These are phyloP conservation scores for Aspergillus puulaauensis DNA, from an alignment of 2,329 filamentous ascomycete genomes.

Conservation along the genomic window DNA sequence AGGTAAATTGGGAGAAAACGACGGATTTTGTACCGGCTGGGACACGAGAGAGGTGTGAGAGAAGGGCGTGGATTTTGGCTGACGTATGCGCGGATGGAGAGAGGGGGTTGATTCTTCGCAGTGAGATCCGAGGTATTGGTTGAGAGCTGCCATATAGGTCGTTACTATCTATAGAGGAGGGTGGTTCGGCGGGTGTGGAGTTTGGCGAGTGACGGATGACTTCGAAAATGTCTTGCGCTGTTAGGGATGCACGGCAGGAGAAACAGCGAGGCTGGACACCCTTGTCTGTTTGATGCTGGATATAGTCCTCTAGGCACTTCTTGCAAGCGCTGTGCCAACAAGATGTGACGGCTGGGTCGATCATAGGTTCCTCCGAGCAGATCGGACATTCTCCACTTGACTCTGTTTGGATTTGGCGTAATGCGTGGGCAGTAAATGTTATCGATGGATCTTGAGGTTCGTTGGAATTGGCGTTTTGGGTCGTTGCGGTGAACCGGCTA, in stretches of 20 bases:
- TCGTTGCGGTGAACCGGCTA: constrained; percentile 73
- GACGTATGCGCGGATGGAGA: constrained; percentile 63
- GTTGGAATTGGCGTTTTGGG: constrained; percentile 55
- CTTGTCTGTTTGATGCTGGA: constrained; percentile 79
- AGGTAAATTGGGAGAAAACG: constrained; percentile 96
- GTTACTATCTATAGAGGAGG: constrained; percentile 36
- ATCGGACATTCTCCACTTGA: constrained; percentile 88
- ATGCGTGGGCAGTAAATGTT: constrained; percentile 78
- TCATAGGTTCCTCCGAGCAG: constrained; percentile 93
- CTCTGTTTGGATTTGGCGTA: constrained; percentile 89
- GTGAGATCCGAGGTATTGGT: constrained; percentile 52
- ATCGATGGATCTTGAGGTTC: constrained; percentile 59
- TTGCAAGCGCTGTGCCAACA: constrained; percentile 99
- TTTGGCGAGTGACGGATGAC: constrained; percentile 68
- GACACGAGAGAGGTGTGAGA: constrained; percentile 70
- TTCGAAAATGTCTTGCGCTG: constrained; percentile 82
- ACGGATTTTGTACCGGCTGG: constrained; percentile 80
- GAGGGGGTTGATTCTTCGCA: constrained; percentile 61
- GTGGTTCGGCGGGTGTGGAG: constrained; percentile 40
- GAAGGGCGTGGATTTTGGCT: constrained; percentile 80
- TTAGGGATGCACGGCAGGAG: constrained; percentile 82
- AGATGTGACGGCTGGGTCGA: constrained; percentile 87
- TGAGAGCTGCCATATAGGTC: constrained; percentile 41
- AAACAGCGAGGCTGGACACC: constrained; percentile 79
- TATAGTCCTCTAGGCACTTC: constrained; percentile 84